phyloP scores from a whole-genome alignment of 257 asterid species.

The Hygrophila difformis region DNA sequence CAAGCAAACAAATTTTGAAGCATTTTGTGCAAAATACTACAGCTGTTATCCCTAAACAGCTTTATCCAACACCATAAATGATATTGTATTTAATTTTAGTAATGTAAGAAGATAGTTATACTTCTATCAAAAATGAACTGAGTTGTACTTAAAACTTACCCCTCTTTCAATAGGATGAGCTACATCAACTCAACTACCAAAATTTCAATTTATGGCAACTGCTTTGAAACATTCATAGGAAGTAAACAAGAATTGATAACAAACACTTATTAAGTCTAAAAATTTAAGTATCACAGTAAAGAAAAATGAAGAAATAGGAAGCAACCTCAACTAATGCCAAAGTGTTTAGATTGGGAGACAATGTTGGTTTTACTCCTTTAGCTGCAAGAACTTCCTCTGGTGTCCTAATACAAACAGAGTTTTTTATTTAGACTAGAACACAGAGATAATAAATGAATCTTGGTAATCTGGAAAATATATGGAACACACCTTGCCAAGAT shows the following conservation, averaged over 20 bases:
- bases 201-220: too few relatives aligned
- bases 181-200: neutral
- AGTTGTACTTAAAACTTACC: too few relatives aligned
- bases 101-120: too few relatives aligned
- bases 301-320: conserved; percentile 19
- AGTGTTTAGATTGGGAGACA: conserved; percentile 94
- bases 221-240: neutral
- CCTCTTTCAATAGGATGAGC: too few relatives aligned
- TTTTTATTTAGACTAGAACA: conserved; percentile 2
- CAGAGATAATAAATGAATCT: conserved; percentile 3
- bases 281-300: neutral
- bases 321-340: conserved; percentile 87
- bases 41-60: too few relatives aligned
- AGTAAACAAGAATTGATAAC: neutral
- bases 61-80: too few relatives aligned
- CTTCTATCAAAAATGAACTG: too few relatives aligned
- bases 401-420: conserved; percentile 47
- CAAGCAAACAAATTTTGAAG: too few relatives aligned
- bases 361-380: conserved; percentile 93
- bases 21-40: too few relatives aligned
- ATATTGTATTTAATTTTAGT: too few relatives aligned
- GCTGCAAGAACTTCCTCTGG: conserved; percentile 98
- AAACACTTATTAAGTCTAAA: neutral
- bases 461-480: conserved; percentile 7
- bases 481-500: conserved; percentile 71